Evolutionary conservation across 2,329 filamentous ascomycete genomes (phyloP), one percentile per base, ranked within the genome.

Genomic region (Paraphaeosphaeria sporulosa): DNA sequence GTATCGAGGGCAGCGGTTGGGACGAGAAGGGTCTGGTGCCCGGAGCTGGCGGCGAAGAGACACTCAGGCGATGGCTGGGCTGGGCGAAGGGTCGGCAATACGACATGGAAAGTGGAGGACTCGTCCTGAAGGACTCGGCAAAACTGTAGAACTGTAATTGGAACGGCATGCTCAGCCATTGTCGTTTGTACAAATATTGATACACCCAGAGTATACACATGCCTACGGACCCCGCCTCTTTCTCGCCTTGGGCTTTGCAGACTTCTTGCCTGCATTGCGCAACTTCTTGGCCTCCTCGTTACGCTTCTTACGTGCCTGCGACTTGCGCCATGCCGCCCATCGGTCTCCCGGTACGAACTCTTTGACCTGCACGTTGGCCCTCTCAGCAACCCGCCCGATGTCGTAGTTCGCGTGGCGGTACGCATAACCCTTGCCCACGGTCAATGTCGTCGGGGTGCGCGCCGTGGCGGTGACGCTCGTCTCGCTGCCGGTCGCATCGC

Each of bases 71-170:
- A 52, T 97, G 94, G 94, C 82, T 90, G 66, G 91, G 92, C 0
- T 96, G 93, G 92, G 84, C 81, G 61, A 85, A 82, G 68, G 93
- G 91, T 0, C 83, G 79, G 60, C 87, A 97, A 34, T 97, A 89
- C 74, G 84, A 87, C n/a, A 81, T 91, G 1, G 68, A 73, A 43
- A 64, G 63, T 19, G 67, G 69, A 15, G 64, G 70, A 0, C 23
- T 75, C 27, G 70, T 68, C 1, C 84, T 84, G 30, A 86, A 87
- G 61, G 78, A 85, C 57, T 54, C 50, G 30, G 70, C 71, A 17
- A 75, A 71, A 59, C 56, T 75, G 49, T 75, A 65, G 48, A 32
- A 25, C 23, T 49, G 53, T 27, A 56, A 32, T 49, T 49, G 34
- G 30, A 40, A 49, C 38, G 34, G 43, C 42, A 4, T 19, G 42